phyloP scores from a whole-genome alignment of 2,329 filamentous ascomycete genomes.

The Ophiostoma tasmaniense region DNA sequence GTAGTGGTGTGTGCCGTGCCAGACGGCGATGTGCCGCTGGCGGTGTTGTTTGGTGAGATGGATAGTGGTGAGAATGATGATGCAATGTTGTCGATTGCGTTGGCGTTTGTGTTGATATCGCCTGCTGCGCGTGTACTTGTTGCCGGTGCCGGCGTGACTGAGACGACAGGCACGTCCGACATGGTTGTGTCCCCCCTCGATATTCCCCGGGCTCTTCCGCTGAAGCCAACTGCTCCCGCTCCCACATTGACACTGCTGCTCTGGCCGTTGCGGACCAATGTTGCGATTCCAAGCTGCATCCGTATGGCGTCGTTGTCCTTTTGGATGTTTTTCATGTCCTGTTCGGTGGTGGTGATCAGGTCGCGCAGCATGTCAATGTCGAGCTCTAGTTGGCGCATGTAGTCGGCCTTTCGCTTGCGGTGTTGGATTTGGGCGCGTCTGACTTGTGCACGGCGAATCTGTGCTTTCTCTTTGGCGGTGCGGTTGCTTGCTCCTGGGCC shows the following conservation, averaged over 20 bases:
- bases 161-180: neutral
- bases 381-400: constrained; percentile 45
- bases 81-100: neutral
- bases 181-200: neutral
- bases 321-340: constrained; percentile 31
- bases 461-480: constrained; percentile 33
- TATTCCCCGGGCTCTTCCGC: neutral
- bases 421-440: constrained; percentile 47
- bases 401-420: constrained; percentile 48
- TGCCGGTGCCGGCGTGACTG: neutral
- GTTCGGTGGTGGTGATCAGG: constrained; percentile 36
- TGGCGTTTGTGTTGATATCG: neutral
- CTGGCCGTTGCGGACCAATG: neutral
- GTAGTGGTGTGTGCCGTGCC: neutral
- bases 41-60: neutral
- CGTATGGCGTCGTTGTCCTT: constrained; percentile 39
- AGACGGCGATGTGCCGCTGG: neutral
- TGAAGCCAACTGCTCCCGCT: constrained; percentile 11
- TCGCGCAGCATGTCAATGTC: constrained; percentile 41
- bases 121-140: neutral
- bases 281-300: constrained; percentile 25
- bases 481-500: neutral
- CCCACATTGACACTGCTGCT: constrained; percentile 6
- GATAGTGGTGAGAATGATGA: constrained; percentile 8
- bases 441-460: constrained; percentile 43